Percentiles rank a stretch among this genome's conserved stretches.
Conservation (phyloP, 306 rosid species). For the Carpinus fangiana region DNA sequence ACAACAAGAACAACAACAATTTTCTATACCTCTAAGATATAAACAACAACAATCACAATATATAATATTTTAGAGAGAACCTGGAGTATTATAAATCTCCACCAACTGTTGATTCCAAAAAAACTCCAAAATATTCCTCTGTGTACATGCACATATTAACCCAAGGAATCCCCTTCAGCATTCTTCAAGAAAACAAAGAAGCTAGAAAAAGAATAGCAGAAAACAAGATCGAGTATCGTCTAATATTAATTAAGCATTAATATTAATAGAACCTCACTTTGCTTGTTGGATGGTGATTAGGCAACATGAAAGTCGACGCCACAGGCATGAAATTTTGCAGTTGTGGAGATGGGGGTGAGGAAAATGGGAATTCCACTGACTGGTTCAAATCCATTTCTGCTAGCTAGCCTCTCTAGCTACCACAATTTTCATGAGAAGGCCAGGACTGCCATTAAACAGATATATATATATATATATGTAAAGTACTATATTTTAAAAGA, state of each 20-base stretch:
- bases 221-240: too few relatives aligned
- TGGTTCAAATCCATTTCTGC: constrained; percentile 11
- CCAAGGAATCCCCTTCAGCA: not conserved
- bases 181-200: not conserved
- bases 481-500: not conserved
- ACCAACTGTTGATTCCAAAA: constrained; percentile 33
- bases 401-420: too few relatives aligned
- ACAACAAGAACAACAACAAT: too few relatives aligned
- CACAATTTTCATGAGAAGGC: not conserved
- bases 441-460: not conserved
- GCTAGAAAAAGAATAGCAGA: not conserved
- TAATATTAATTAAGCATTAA: not conserved
- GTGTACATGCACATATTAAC: constrained; percentile 16
- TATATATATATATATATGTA: not conserved
- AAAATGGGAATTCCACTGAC: constrained; percentile 8
- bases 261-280: constrained; percentile 9
- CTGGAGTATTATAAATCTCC: constrained; percentile 27
- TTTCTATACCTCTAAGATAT: too few relatives aligned
- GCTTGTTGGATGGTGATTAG: not conserved
- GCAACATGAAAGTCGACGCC: not conserved
- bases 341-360: constrained; percentile 1
- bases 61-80: constrained; percentile 7
- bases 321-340: not conserved
- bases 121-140: constrained; percentile 5
- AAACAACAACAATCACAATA: too few relatives aligned